A percentile compares a stretch with the other conserved stretches of the same genome.
Conservation (phyloP, 169 alveolate genomes). For the Ophryocystis elektroscirrha region DNA sequence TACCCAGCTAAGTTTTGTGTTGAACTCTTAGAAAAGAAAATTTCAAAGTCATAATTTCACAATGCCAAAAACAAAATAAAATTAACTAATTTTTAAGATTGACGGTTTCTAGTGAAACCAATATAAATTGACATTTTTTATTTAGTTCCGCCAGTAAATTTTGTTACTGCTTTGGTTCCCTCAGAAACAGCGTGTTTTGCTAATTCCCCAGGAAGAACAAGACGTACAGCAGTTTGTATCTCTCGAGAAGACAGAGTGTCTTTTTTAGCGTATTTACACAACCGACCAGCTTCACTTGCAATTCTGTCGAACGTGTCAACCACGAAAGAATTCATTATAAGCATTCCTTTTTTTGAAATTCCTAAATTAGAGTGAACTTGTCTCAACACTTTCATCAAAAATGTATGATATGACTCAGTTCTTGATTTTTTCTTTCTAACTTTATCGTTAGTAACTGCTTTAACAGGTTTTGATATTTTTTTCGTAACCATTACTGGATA, state of each 20-base stretch:
- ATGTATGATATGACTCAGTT: constrained; percentile 8
- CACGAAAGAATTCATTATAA: constrained; percentile 86
- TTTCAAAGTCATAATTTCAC: too few relatives aligned
- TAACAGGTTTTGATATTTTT: too few relatives aligned
- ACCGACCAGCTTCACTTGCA: constrained; percentile 81
- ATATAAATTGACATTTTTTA: too few relatives aligned
- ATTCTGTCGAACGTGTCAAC: constrained; percentile 86
- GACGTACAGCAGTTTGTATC: constrained; percentile 91
- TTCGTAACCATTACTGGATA: too few relatives aligned
- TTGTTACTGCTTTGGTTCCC: constrained; percentile 98
- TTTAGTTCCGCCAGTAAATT: too few relatives aligned
- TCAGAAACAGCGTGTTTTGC: constrained; percentile 98
- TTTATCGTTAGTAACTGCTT: too few relatives aligned
- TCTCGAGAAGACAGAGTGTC: constrained; percentile 91
- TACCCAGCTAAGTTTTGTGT: too few relatives aligned
- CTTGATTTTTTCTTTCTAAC: background rate
- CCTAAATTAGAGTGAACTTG: constrained; percentile 96
- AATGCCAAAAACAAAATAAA: too few relatives aligned
- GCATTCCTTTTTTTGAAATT: constrained; percentile 85
- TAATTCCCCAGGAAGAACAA: constrained; percentile 94
- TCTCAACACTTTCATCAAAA: constrained; percentile 85
- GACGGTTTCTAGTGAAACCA: too few relatives aligned
- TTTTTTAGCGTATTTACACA: constrained; percentile 85
- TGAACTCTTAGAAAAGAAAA: too few relatives aligned
- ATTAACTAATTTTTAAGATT: too few relatives aligned